Evolutionary conservation across 176 grass and related monocot species (phyloP).

Genomic region (Aegilops sharonensis): DNA sequence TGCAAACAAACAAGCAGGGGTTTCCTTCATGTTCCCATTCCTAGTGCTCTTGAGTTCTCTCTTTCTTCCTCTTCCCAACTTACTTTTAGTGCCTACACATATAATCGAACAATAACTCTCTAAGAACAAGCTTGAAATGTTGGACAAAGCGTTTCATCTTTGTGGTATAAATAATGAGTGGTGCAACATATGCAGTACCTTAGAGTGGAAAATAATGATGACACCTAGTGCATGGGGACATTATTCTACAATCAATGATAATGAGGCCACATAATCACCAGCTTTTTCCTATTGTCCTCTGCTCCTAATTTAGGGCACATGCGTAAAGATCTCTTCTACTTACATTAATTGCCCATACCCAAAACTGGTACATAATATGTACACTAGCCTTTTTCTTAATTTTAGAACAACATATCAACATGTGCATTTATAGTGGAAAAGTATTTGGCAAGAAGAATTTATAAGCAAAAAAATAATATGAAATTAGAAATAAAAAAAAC

Average conservation of each 20-base stretch:
- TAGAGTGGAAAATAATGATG: background rate
- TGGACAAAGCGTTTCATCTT: background rate
- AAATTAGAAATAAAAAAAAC: too few species aligned
- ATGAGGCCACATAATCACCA: background rate
- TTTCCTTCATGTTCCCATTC: slow-evolving; percentile 48
- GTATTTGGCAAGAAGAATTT: too few species aligned
- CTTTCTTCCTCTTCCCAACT: background rate
- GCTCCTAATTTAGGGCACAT: background rate
- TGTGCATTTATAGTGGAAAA: too few species aligned
- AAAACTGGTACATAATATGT: too few species aligned
- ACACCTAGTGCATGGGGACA: background rate
- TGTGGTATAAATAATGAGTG: slow-evolving; percentile 11
- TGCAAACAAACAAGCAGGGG: background rate
- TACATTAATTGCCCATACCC: background rate
- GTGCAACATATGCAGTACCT: background rate
- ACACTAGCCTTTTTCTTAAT: too few species aligned
- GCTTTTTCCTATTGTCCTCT: background rate
- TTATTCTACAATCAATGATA: background rate
- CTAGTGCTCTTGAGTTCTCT: slow-evolving; percentile 11
- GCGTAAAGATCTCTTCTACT: background rate
- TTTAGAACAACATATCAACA: too few species aligned
- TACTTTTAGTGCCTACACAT: background rate
- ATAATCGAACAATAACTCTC: background rate
- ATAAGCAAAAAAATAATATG: too few species aligned
- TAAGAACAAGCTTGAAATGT: background rate